A percentile compares a stretch with the other conserved stretches of the same genome.
phyloP scores from a whole-genome alignment of 345 rosid genomes.

The Raphanus sativus region DNA sequence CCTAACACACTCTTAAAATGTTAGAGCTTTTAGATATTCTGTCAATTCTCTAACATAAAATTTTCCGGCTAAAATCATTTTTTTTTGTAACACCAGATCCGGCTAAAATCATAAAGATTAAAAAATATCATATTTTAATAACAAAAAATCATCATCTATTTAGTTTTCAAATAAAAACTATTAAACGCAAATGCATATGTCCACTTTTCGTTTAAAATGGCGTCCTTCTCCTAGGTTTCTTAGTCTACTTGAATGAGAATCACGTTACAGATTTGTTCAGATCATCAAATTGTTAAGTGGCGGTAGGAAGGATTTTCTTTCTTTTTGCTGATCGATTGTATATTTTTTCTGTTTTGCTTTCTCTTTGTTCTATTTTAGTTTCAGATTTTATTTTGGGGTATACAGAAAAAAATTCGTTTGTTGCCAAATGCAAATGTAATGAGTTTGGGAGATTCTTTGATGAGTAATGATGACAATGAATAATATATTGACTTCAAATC shows the following conservation, averaged over 20 bases:
- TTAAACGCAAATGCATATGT: neutral
- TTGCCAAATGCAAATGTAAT: neutral
- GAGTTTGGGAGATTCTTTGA: neutral
- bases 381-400: neutral
- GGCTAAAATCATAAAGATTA: neutral
- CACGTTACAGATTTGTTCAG: neutral
- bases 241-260: neutral
- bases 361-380: neutral
- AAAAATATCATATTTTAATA: neutral
- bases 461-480: neutral
- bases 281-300: neutral
- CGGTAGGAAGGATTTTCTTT: neutral
- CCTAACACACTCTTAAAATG: neutral
- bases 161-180: neutral
- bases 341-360: neutral
- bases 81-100: too few relatives aligned
- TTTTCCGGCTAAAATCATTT: neutral
- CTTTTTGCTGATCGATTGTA: neutral
- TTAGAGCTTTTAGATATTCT: neutral
- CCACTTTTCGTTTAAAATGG: neutral
- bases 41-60: neutral
- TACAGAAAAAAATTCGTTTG: neutral
- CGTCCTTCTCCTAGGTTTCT: neutral
- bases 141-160: neutral
- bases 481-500: neutral